These are phyloP conservation scores for Sechiopsis laciniata DNA, from an alignment of 306 rosid genomes.

Conservation along the genomic window DNA sequence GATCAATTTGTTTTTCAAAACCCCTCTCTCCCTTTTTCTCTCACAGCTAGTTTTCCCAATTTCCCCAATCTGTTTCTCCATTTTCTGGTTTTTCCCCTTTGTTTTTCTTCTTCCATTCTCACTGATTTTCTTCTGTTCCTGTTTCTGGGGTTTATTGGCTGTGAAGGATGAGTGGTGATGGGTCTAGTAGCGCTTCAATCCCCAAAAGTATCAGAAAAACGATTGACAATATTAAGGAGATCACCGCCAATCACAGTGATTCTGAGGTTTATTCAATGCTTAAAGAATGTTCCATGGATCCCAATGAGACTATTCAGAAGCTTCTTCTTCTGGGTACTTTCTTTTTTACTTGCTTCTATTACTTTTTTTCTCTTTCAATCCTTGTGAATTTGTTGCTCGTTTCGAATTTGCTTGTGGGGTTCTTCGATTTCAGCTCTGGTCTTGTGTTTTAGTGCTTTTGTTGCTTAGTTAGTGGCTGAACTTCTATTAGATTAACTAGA, in stretches of 20 bases:
- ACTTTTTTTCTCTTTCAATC: constrained; percentile 19
- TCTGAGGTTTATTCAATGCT: constrained; percentile 95
- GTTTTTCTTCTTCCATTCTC: background rate
- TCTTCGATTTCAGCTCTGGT: constrained; percentile 27
- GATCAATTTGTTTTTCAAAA: constrained; percentile 15
- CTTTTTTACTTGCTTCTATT: background rate
- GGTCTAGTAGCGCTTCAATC: constrained; percentile 73
- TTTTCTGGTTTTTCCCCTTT: background rate
- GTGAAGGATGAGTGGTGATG: constrained; percentile 60
- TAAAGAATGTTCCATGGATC: constrained; percentile 95
- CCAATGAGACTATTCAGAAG: constrained; percentile 85
- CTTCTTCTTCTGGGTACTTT: constrained; percentile 79
- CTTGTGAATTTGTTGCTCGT: constrained; percentile 33
- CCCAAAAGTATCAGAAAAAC: constrained; percentile 54
- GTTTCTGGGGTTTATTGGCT: constrained; percentile 30
- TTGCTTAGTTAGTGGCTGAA: background rate
- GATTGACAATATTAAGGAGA: constrained; percentile 85
- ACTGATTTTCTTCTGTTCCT: constrained; percentile 19
- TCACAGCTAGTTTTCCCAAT: background rate
- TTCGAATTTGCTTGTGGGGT: background rate
- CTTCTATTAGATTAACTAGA: background rate
- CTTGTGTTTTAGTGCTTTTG: constrained; percentile 18
- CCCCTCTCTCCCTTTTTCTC: constrained; percentile 17
- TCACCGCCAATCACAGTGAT: constrained; percentile 73
- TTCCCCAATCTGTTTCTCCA: background rate